Base-by-base conservation (phyloP, 495 filamentous ascomycete genomes). In the Durotheca rogersii region DNA sequence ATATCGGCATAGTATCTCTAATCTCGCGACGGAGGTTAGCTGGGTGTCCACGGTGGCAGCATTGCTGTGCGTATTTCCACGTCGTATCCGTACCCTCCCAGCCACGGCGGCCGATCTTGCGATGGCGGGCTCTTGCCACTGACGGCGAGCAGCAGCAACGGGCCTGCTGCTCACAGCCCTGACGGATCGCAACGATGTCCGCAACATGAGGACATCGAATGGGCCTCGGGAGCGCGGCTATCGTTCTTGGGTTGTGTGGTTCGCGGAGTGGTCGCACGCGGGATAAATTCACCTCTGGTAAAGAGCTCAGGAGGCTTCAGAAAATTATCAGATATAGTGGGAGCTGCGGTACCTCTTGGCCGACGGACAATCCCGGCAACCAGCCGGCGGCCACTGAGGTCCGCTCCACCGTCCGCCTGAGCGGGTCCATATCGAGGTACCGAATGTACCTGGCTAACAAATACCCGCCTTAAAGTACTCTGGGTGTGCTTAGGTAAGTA, bases 151-250 rank as follows among this genome's bases (percentile, higher is more conserved):
- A 51, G 65, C 67, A 47, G 72, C 66, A 67, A 68, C 61, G 56
- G 78, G 68, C 67, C 69, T 76, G 65, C 64, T 66, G 68, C 70
- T 71, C 66, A 77, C 60, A 54, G 72, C 74, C 71, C 76, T 78
- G 61, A 74, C 72, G 58, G 80, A 76, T 67, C 73, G 76, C 70
- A 85, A 62, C 68, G 82, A 83, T 67, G 76, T 75, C 62, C 82
- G 83, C 77, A 86, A 76, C 83, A 87, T 86, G 72, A 73, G 74
- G 75, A 66, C 75, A 75, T 80, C 69, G 74, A 69, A 61, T 54
- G 65, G 29, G 69, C 68, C 69, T 60, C 64, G 60, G 61, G 50
- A 65, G 66, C 62, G 67, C 69, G 59, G 66, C 61, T 67, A 58
- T 36, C 51, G 60, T 57, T 56, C 39, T 54, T 46, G 40, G 4